Percentiles rank a stretch among this genome's conserved stretches.
Evolutionary conservation across 768 basidiomycete genomes (phyloP).

Genomic region (Hysterangium stoloniferum): DNA sequence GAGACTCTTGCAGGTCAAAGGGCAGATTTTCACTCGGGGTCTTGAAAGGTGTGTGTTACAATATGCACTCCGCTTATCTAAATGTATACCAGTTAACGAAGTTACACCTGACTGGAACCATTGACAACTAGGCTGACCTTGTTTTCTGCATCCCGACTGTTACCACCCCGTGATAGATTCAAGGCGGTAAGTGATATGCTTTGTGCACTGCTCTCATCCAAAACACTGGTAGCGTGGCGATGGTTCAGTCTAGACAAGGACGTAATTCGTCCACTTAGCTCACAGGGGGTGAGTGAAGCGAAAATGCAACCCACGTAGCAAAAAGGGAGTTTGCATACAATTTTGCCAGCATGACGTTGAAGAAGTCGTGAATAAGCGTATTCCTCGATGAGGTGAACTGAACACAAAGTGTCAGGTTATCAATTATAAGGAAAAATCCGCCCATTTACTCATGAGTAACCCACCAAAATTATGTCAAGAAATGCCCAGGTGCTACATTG

Average conservation of each 20-base stretch:
- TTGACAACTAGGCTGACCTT: background rate
- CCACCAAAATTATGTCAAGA: background rate
- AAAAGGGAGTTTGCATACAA: background rate
- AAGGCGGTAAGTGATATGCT: background rate
- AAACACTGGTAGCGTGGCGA: background rate
- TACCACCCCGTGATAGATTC: background rate
- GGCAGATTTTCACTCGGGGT: no score
- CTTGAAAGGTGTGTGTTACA: background rate
- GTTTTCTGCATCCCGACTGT: background rate
- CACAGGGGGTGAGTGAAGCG: background rate
- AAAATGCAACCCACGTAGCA: background rate
- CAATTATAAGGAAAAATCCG: background rate
- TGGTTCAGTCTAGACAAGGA: background rate
- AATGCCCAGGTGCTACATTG: background rate
- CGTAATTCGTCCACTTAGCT: background rate
- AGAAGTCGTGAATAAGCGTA: background rate
- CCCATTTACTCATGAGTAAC: background rate
- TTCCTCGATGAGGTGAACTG: background rate
- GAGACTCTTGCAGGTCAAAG: no score
- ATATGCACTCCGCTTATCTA: background rate
- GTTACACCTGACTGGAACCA: no score
- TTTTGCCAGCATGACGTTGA: background rate
- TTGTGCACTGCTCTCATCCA: background rate
- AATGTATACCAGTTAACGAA: background rate
- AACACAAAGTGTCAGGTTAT: no score